Percentiles rank a stretch among this genome's conserved stretches.
Evolutionary conservation across 1,284 basidiomycete genomes (phyloP).

Genomic region (Amylostereum areolatum): DNA sequence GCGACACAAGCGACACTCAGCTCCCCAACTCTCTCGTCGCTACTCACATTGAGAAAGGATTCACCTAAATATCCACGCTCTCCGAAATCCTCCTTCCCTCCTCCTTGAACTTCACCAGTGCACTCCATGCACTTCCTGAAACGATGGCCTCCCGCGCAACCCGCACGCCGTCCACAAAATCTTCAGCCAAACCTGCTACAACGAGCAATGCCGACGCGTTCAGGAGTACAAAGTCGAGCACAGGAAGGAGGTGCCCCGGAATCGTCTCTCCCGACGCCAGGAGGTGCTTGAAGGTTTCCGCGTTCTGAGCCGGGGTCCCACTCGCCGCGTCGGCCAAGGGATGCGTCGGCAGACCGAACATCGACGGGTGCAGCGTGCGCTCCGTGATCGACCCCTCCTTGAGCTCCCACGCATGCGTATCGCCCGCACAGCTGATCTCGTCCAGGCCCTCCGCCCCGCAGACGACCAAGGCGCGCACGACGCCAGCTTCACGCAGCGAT

Average conservation of each 20-base stretch:
- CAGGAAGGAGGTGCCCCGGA: slow-evolving; percentile 48
- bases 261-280: slow-evolving; percentile 47
- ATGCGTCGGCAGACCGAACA: slow-evolving; percentile 73
- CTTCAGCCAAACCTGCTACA: slow-evolving; percentile 66
- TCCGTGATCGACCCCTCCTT: slow-evolving; percentile 48
- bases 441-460: slow-evolving; percentile 92
- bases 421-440: slow-evolving; percentile 91
- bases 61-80: neutral
- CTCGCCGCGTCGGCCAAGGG: slow-evolving; percentile 69
- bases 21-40: too few species aligned
- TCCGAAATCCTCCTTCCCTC: slow-evolving; percentile 6
- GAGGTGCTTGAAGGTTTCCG: slow-evolving; percentile 55
- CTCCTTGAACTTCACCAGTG: slow-evolving; percentile 52
- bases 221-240: slow-evolving; percentile 80
- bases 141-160: slow-evolving; percentile 70
- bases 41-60: too few species aligned
- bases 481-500: slow-evolving; percentile 63
- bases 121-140: slow-evolving; percentile 72
- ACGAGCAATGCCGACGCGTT: slow-evolving; percentile 82
- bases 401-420: slow-evolving; percentile 75
- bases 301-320: slow-evolving; percentile 70
- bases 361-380: slow-evolving; percentile 43
- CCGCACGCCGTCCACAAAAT: slow-evolving; percentile 68
- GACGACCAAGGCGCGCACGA: slow-evolving; percentile 85
- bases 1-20: too few species aligned